Evolutionary conservation across 352 stramenopile species (phyloP).

Genomic region (Aphanomyces stellatus): DNA sequence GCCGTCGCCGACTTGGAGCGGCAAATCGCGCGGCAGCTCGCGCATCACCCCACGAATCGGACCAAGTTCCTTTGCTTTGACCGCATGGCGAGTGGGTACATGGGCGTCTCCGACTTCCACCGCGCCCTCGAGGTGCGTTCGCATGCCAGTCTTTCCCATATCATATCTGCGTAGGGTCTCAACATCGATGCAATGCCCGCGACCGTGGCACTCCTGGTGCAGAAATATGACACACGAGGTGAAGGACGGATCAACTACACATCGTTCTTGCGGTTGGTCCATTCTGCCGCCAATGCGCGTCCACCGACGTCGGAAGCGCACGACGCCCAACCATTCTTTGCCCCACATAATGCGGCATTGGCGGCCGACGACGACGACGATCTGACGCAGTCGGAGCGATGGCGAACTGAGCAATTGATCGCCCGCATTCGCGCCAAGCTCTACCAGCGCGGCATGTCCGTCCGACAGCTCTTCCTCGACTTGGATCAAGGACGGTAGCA

Average conservation of each 20-base stretch:
- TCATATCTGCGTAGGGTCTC: not conserved
- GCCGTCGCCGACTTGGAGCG: not conserved
- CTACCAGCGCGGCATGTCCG: not conserved
- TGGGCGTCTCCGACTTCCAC: constrained; percentile 1
- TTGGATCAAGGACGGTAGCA: constrained; percentile 1
- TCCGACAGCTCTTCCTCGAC: constrained; percentile 2
- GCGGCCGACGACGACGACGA: not conserved
- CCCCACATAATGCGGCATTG: not conserved
- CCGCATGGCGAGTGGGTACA: not conserved
- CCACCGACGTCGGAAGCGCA: not conserved
- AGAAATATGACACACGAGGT: constrained; percentile 6
- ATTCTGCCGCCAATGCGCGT: not conserved
- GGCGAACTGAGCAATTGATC: not conserved
- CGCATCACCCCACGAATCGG: not conserved
- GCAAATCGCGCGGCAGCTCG: not conserved
- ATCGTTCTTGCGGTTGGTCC: not conserved
- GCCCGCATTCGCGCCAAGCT: constrained; percentile 5
- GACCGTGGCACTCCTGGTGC: not conserved
- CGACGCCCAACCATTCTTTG: too few species aligned
- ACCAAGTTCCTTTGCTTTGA: not conserved
- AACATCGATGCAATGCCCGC: not conserved
- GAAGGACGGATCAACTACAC: constrained; percentile 14
- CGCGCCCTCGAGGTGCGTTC: not conserved
- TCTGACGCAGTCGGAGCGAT: not conserved
- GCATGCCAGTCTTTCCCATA: not conserved